phyloP scores from a whole-genome alignment of 371 early-diverging fungal species.

The Rhizopus arrhizus region DNA sequence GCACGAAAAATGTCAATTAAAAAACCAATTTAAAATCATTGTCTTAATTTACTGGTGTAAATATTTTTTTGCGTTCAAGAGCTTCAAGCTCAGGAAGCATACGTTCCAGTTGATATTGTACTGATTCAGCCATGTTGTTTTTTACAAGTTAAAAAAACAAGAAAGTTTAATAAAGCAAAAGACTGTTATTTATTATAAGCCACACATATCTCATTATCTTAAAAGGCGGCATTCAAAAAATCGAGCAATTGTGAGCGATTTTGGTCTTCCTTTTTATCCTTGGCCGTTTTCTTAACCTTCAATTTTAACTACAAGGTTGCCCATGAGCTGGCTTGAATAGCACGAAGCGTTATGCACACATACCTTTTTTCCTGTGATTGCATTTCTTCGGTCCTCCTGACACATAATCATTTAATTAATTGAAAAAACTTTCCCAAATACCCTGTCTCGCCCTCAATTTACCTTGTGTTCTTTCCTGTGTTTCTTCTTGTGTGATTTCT shows the following conservation, averaged over 20 bases:
- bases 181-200: neutral
- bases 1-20: neutral
- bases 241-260: slow-evolving; percentile 38
- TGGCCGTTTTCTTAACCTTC: slow-evolving; percentile 35
- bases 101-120: slow-evolving; percentile 87
- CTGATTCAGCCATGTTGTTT: slow-evolving; percentile 81
- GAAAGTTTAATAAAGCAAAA: neutral
- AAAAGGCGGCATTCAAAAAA: slow-evolving; percentile 41
- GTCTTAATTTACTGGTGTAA: slow-evolving; percentile 42
- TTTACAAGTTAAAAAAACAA: neutral
- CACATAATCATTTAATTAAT: neutral
- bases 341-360: neutral
- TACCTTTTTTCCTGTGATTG: slow-evolving; percentile 43
- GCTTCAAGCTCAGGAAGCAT: slow-evolving; percentile 94
- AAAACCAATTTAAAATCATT: neutral
- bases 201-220: slow-evolving; percentile 15
- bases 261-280: slow-evolving; percentile 35
- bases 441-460: neutral
- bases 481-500: slow-evolving; percentile 7
- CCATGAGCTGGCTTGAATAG: neutral
- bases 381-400: slow-evolving; percentile 26
- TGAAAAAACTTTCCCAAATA: too few species aligned
- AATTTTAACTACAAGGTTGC: slow-evolving; percentile 28
- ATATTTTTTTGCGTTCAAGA: slow-evolving; percentile 77
- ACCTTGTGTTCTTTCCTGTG: slow-evolving; percentile 7